phyloP scores from a whole-genome alignment of 768 basidiomycete species.

The Agrocybe praecox region DNA sequence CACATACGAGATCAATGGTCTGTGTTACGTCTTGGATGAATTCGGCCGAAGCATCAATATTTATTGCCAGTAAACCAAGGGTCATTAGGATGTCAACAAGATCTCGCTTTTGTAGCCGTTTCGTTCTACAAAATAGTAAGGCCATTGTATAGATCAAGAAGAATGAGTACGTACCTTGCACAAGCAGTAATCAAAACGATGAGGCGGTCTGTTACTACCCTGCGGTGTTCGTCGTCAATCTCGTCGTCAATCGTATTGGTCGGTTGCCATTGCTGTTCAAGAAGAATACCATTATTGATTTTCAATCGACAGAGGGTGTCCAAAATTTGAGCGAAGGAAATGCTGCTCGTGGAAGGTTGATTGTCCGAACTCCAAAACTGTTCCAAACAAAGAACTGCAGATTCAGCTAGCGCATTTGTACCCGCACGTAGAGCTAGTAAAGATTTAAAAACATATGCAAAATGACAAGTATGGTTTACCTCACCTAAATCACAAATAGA shows the following conservation, averaged over 20 bases:
- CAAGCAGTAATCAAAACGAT: constrained; percentile 42
- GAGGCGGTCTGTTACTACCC: constrained; percentile 40
- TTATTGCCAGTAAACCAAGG: constrained; percentile 59
- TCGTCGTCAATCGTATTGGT: background rate
- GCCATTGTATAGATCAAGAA: background rate
- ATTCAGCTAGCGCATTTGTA: constrained; percentile 3
- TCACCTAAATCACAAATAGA: constrained; percentile 21
- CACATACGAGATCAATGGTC: constrained; percentile 50
- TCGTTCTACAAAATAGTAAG: constrained; percentile 26
- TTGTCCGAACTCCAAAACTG: constrained; percentile 13
- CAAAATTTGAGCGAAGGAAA: constrained; percentile 36
- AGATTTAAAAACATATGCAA: background rate
- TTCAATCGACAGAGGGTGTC: constrained; percentile 46
- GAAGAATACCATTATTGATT: constrained; percentile 36
- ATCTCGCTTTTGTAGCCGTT: constrained; percentile 38
- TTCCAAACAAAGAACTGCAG: constrained; percentile 14
- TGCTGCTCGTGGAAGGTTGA: constrained; percentile 21
- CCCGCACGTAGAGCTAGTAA: constrained; percentile 8
- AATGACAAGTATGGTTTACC: background rate
- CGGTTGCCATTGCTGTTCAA: constrained; percentile 6
- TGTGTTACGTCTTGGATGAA: constrained; percentile 47
- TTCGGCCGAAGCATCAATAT: constrained; percentile 46
- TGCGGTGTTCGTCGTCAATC: constrained; percentile 25
- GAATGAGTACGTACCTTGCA: constrained; percentile 41
- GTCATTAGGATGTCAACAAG: constrained; percentile 49